Conservation (phyloP, 345 rosid genomes). For the Citrus mangshanensis region DNA sequence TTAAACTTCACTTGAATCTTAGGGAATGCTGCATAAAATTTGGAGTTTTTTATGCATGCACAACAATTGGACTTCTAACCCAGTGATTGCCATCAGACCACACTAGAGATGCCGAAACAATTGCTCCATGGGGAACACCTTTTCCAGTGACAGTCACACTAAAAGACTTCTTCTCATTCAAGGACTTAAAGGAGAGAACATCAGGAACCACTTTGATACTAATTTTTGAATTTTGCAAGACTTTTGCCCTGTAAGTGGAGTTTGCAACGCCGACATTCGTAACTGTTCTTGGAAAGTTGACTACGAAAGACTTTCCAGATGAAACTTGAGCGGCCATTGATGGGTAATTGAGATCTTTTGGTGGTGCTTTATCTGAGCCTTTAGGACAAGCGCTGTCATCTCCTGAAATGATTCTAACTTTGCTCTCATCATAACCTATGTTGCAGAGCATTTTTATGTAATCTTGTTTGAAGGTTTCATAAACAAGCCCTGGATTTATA, state of each 20-base stretch:
- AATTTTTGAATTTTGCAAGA: neutral
- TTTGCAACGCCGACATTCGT: slow-evolving; percentile 36
- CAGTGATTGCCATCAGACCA: slow-evolving; percentile 39
- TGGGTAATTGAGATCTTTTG: slow-evolving; percentile 37
- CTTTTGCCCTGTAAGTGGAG: slow-evolving; percentile 29
- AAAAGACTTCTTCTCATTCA: slow-evolving; percentile 26
- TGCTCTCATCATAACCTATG: neutral
- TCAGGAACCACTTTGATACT: slow-evolving; percentile 26
- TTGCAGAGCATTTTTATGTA: slow-evolving; percentile 18
- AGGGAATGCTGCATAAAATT: neutral
- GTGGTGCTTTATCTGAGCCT: slow-evolving; percentile 1
- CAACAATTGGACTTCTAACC: slow-evolving; percentile 38
- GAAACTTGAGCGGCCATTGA: slow-evolving; percentile 19
- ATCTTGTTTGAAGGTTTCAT: slow-evolving; percentile 17
- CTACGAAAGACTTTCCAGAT: slow-evolving; percentile 6
- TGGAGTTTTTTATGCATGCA: neutral
- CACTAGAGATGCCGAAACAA: slow-evolving; percentile 27
- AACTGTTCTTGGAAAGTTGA: slow-evolving; percentile 31
- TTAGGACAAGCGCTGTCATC: slow-evolving; percentile 12
- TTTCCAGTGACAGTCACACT: slow-evolving; percentile 27
- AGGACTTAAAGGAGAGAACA: slow-evolving; percentile 19
- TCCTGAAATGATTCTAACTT: slow-evolving; percentile 16
- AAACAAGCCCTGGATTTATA: slow-evolving; percentile 19
- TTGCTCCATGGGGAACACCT: slow-evolving; percentile 1
- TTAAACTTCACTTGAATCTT: neutral